Evolutionary conservation across 176 grass and related monocot species (phyloP), one percentile per base, ranked within the genome.

Genomic region (Dactylis glomerata): DNA sequence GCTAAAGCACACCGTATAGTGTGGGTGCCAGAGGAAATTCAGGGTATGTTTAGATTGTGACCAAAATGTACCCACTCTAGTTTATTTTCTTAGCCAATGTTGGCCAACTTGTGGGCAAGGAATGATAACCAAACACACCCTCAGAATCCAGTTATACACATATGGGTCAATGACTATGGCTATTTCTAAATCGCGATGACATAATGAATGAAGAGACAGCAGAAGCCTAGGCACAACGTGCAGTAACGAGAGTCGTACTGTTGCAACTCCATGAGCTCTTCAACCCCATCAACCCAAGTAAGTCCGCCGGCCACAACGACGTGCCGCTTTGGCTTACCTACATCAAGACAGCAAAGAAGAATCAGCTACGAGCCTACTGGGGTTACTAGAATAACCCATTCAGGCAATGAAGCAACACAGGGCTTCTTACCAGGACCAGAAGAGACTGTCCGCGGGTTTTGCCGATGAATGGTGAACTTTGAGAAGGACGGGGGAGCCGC

Each of bases 261-360:
- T 67, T 46, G 76, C 20, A 90, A 65, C 14, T 84, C 78, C 38
- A 44, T 37, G 23, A 85, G 75, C n/a, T 85, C 82, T 58, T 92
- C 93, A 55, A 86, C 68, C 71, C 77, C 90, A 37, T 92, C 93
- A 40, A 86, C 75, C 71, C 77, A 79, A 24, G 86, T 45, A 23
- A 90, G 79, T 51, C 81, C 83, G 52, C 80, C 73, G 23, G 85
- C 83, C 81, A 86, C 78, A 70, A 38, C 26, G 46, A 88, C 54
- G 15, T 58, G n/a, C 52, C 61, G 51, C 69, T 85, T 96, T 36
- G 37, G 80, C 7, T 85, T 93, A 19, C 86, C 91, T 91, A 51
- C 47, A 87, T 20, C 13, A 78, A 81, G 28, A 55, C 41, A 67
- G 74, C 23, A 30, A 67, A 78, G 50, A 24, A 51, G 22, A 51